Evolutionary conservation across 495 filamentous ascomycete genomes (phyloP).

Genomic region (Platismatia glauca): DNA sequence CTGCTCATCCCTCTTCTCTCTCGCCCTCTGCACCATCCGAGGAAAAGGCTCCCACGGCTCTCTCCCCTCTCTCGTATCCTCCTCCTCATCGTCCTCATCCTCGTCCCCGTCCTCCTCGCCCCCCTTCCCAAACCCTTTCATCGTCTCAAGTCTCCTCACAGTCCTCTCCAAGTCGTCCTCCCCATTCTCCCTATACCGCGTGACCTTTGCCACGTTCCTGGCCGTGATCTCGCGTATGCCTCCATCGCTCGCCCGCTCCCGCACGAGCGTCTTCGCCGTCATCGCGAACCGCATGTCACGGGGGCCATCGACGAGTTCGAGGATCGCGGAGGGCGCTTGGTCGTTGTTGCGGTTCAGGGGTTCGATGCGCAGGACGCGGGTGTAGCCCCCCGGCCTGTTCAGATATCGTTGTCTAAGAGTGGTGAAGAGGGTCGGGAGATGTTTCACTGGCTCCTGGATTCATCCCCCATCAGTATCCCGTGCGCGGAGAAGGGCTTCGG

Average conservation of each 20-base stretch:
- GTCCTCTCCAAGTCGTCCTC: conserved; percentile 56
- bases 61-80: not conserved
- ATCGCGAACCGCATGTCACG: conserved; percentile 91
- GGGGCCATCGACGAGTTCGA: conserved; percentile 94
- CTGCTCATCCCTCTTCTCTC: not conserved
- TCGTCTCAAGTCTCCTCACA: conserved; percentile 51
- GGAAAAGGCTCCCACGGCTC: not conserved
- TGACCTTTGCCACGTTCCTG: conserved; percentile 79
- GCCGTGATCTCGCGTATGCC: conserved; percentile 58
- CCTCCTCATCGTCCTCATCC: not conserved
- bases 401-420: conserved; percentile 70
- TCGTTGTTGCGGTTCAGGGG: conserved; percentile 54
- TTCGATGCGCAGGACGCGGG: conserved; percentile 83
- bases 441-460: conserved; percentile 48
- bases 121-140: conserved; percentile 16
- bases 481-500: not conserved
- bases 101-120: conserved; percentile 3
- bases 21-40: conserved; percentile 3
- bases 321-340: conserved; percentile 78
- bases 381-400: conserved; percentile 83
- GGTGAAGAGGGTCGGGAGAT: conserved; percentile 83
- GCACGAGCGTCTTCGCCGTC: conserved; percentile 71
- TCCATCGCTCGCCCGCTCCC: conserved; percentile 42
- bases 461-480: not conserved
- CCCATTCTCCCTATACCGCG: conserved; percentile 60